These are phyloP conservation scores for Hypericum androsaemum DNA, from an alignment of 345 rosid species.

Conservation along the genomic window DNA sequence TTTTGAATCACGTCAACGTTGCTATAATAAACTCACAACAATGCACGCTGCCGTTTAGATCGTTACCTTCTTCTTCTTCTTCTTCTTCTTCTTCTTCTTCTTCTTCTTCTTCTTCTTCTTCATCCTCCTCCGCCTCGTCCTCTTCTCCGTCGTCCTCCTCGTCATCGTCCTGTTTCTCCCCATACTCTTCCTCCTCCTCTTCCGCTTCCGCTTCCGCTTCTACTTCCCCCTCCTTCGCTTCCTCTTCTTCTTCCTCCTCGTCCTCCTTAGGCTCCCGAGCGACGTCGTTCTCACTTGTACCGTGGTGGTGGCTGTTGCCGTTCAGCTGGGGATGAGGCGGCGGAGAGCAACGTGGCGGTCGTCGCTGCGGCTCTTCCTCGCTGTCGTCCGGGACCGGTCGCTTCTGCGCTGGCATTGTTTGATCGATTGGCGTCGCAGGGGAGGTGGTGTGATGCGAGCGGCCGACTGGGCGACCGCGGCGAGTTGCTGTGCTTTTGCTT, in stretches of 20 bases:
- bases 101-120: constrained; percentile 21
- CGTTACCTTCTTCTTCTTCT: constrained; percentile 6
- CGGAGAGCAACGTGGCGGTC: constrained; percentile 21
- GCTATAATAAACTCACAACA: constrained; percentile 4
- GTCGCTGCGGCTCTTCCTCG: constrained; percentile 9
- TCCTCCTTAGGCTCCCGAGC: background rate
- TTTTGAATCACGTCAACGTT: too few species aligned
- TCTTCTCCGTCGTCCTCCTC: constrained; percentile 2
- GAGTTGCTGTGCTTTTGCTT: too few species aligned
- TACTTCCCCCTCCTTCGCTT: too few species aligned
- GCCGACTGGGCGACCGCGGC: too few species aligned
- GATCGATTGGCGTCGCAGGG: too few species aligned
- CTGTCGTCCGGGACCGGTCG: constrained; percentile 40
- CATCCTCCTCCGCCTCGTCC: constrained; percentile 12
- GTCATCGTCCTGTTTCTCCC: background rate
- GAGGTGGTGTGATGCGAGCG: too few species aligned
- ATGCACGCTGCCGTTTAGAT: background rate
- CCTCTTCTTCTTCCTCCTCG: too few species aligned
- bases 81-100: constrained; percentile 19
- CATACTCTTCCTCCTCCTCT: too few species aligned
- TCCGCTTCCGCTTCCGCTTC: too few species aligned
- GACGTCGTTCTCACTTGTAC: too few species aligned
- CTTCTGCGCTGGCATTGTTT: constrained; percentile 80
- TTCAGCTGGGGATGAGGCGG: constrained; percentile 9
- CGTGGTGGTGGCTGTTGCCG: too few species aligned